These are phyloP conservation scores for Carallia pectinifolia DNA, from an alignment of 345 rosid species.

Conservation along the genomic window DNA sequence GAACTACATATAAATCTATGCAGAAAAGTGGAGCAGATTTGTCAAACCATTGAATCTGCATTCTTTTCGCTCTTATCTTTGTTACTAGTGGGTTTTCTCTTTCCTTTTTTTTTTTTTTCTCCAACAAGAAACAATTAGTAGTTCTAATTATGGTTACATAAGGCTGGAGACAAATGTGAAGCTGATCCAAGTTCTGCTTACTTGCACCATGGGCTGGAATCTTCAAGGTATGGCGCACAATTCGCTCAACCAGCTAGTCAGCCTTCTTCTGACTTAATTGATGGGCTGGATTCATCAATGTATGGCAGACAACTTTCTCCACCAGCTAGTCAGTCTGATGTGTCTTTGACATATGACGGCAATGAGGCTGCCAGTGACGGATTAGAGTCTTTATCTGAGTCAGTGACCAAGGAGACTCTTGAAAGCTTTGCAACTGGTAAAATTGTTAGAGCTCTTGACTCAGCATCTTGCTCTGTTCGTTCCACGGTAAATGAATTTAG, in stretches of 20 bases:
- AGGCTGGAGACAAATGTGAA: slow-evolving; percentile 30
- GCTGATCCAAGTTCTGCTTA: slow-evolving; percentile 22
- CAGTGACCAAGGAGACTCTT: slow-evolving; percentile 18
- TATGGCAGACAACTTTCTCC: slow-evolving; percentile 19
- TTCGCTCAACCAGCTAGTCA: slow-evolving; percentile 30
- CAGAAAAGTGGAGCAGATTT: too few relatives aligned
- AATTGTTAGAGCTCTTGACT: slow-evolving; percentile 21
- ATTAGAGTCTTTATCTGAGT: slow-evolving; percentile 23
- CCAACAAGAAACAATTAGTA: neutral
- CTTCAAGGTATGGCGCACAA: slow-evolving; percentile 6
- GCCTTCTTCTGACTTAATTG: slow-evolving; percentile 14
- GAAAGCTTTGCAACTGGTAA: slow-evolving; percentile 14
- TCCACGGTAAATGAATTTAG: slow-evolving; percentile 31
- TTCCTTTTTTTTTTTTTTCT: neutral
- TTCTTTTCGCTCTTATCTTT: too few relatives aligned
- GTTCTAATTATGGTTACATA: slow-evolving; percentile 10
- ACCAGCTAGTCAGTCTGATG: slow-evolving; percentile 28
- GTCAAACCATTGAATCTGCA: too few relatives aligned
- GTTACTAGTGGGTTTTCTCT: neutral
- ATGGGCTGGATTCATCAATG: slow-evolving; percentile 9
- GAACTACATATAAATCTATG: too few relatives aligned
- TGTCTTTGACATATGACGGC: slow-evolving; percentile 22
- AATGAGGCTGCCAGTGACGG: slow-evolving; percentile 24
- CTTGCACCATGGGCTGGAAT: slow-evolving; percentile 17
- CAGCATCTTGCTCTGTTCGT: slow-evolving; percentile 30